These are phyloP conservation scores for Colletotrichum sp. DNA, from an alignment of 2,329 filamentous ascomycete genomes.

Conservation along the genomic window DNA sequence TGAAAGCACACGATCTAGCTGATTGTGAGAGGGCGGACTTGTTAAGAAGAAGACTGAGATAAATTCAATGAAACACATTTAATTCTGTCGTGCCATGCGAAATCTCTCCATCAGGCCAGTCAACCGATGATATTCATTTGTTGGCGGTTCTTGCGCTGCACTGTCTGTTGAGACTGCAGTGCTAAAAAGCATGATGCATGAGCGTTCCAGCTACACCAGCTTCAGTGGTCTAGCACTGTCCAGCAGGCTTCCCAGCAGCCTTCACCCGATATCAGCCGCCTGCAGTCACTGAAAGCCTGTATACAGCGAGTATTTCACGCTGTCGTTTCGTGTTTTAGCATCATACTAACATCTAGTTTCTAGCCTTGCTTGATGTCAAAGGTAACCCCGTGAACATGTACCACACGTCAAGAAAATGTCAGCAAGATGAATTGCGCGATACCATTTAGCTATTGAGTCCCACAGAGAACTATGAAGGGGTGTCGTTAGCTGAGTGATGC, in stretches of 20 bases:
- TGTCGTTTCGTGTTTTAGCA: neutral
- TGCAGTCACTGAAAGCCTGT: neutral
- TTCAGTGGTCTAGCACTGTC: neutral
- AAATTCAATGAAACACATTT: fast-evolving
- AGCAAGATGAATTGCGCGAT: neutral
- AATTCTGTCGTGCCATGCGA: neutral
- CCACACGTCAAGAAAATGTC: neutral
- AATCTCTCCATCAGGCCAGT: neutral
- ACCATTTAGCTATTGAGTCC: neutral
- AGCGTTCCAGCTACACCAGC: neutral
- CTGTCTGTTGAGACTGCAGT: neutral
- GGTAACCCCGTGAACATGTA: neutral
- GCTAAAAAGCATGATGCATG: neutral
- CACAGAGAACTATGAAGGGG: neutral
- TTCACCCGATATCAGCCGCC: neutral
- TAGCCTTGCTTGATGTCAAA: neutral
- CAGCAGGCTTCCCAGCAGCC: neutral
- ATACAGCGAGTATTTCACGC: neutral
- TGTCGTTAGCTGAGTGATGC: constrained; percentile 49
- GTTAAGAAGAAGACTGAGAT: neutral
- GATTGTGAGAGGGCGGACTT: neutral
- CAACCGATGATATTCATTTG: neutral
- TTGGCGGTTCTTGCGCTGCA: neutral
- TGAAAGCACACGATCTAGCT: neutral
- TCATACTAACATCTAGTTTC: too few species aligned